Conservation (phyloP, 441 rosid species). For the Pelargonium fulgidum region DNA sequence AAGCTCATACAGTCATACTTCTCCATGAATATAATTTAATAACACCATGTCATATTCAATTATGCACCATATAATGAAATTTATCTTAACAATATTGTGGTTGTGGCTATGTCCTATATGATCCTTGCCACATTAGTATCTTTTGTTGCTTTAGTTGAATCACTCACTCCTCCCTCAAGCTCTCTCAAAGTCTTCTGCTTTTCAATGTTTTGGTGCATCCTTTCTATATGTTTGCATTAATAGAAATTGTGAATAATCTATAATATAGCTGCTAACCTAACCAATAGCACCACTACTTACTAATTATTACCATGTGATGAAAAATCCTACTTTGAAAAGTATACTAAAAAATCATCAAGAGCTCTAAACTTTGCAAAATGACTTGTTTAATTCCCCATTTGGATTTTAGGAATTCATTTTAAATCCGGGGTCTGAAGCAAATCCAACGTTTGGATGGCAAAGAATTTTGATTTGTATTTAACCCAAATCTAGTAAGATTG, state of each 20-base stretch:
- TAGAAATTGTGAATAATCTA: neutral
- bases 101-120: neutral
- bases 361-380: neutral
- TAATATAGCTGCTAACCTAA: neutral
- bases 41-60: neutral
- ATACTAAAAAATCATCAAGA: neutral
- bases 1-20: neutral
- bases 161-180: neutral
- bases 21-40: neutral
- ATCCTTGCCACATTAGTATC: no score
- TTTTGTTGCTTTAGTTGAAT: neutral
- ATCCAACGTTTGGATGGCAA: no score
- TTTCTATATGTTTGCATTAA: neutral
- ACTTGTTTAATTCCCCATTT: no score
- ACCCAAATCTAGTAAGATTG: no score
- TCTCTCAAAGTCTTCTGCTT: neutral
- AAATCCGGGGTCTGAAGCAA: no score
- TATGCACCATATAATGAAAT: neutral
- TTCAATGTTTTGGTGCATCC: conserved; percentile 1
- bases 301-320: neutral
- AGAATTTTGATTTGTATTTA: no score
- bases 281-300: neutral
- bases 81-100: neutral
- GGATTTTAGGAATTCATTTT: no score
- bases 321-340: neutral